Conservation (phyloP, 371 early-diverging fungal genomes). For the Mucor sp. region DNA sequence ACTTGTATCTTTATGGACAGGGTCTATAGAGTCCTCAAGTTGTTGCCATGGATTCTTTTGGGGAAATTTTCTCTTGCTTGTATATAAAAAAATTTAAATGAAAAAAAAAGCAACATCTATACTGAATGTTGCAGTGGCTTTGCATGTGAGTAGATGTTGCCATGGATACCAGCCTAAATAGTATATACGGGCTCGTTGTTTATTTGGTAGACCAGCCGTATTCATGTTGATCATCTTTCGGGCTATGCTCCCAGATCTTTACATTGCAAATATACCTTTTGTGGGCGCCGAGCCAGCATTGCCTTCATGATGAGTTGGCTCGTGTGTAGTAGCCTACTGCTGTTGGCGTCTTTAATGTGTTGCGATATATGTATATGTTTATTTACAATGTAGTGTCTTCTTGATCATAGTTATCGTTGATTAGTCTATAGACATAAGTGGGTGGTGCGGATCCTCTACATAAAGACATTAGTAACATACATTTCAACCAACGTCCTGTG, state of each 20-base stretch:
- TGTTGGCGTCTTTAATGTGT: neutral
- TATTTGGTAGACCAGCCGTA: too few relatives aligned
- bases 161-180: too few relatives aligned
- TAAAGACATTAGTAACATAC: neutral
- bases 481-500: neutral
- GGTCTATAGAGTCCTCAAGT: slow-evolving; percentile 11
- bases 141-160: neutral
- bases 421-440: slow-evolving; percentile 62
- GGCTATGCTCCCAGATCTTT: too few relatives aligned
- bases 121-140: neutral
- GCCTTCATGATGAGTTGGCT: too few relatives aligned
- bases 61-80: slow-evolving; percentile 26
- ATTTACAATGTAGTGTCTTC: slow-evolving; percentile 41
- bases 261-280: too few relatives aligned
- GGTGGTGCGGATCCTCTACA: slow-evolving; percentile 52
- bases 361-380: neutral
- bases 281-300: too few relatives aligned
- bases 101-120: slow-evolving; percentile 17
- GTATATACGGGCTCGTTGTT: too few relatives aligned
- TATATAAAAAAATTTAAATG: slow-evolving; percentile 7
- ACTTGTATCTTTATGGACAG: neutral
- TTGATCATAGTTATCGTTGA: slow-evolving; percentile 74
- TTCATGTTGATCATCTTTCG: too few relatives aligned
- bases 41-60: slow-evolving; percentile 36
- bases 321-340: too few relatives aligned